Conservation (phyloP, 495 filamentous ascomycete genomes). For the Aspergillus conjunctus region DNA sequence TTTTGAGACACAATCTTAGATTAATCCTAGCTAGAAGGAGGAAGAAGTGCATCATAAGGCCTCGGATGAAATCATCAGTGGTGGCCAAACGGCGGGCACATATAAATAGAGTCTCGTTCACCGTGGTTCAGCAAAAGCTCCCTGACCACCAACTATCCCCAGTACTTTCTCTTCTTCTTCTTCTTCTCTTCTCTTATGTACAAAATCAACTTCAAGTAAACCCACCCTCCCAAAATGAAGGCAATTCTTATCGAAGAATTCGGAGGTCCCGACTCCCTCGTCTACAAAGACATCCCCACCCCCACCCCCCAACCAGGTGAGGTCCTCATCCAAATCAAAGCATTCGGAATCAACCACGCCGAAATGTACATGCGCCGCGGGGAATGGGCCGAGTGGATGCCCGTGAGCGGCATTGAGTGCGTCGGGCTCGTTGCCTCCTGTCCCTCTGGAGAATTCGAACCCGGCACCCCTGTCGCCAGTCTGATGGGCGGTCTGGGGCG, state of each 20-base stretch:
- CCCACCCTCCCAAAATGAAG: conserved; percentile 46
- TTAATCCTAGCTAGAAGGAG: no score
- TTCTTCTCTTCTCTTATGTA: no score
- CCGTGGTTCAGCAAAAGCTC: no score
- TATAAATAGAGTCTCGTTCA: no score
- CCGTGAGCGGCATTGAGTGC: conserved; percentile 50
- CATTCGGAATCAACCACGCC: conserved; percentile 54
- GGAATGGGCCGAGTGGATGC: conserved; percentile 51
- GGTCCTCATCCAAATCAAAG: conserved; percentile 42
- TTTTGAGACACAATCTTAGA: no score
- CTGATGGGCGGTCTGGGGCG: conserved; percentile 51
- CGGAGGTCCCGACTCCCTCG: conserved; percentile 41
- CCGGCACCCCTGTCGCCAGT: conserved; percentile 40
- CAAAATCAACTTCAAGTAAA: no score
- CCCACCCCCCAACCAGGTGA: conserved; percentile 35
- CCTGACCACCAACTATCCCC: no score
- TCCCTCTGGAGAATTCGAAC: conserved; percentile 36
- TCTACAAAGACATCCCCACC: conserved; percentile 35
- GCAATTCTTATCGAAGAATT: conserved; percentile 46
- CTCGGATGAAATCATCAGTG: no score
- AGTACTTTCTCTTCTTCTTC: no score
- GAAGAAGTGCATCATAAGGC: no score
- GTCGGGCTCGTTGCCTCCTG: conserved; percentile 45
- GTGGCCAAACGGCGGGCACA: no score
- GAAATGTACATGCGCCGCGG: conserved; percentile 55